phyloP scores from a whole-genome alignment of 2,329 filamentous ascomycete genomes.

The Alternaria hordeiaustralica region DNA sequence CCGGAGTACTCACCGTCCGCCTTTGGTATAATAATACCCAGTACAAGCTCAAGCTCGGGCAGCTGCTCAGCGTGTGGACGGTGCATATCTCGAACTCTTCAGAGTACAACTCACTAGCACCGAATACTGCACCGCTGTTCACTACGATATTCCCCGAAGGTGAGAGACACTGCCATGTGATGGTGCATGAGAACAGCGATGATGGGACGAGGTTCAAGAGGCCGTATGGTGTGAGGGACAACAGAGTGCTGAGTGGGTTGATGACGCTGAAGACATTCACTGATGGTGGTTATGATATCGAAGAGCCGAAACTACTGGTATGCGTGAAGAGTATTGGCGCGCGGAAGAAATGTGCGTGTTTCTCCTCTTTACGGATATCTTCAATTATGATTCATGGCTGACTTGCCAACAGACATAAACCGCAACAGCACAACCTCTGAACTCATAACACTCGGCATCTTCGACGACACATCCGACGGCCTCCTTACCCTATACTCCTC shows the following conservation, averaged over 20 bases:
- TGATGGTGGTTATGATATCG: constrained; percentile 61
- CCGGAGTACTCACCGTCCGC: constrained; percentile 62
- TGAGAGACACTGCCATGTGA: constrained; percentile 61
- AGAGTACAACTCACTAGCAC: constrained; percentile 50
- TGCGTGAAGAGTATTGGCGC: constrained; percentile 65
- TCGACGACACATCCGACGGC: constrained; percentile 64
- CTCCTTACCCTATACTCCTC: constrained; percentile 63
- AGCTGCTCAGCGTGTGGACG: constrained; percentile 64
- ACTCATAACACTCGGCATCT: constrained; percentile 59
- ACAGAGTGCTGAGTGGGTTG: constrained; percentile 52
- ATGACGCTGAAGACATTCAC: constrained; percentile 65
- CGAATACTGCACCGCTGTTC: constrained; percentile 56
- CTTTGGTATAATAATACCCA: constrained; percentile 57
- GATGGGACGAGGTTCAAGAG: constrained; percentile 53
- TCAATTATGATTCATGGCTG: not conserved
- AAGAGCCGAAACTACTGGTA: constrained; percentile 60
- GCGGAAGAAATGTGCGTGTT: constrained; percentile 54
- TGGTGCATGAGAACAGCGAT: constrained; percentile 59
- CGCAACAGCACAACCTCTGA: constrained; percentile 56
- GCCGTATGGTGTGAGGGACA: constrained; percentile 53
- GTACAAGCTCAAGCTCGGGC: constrained; percentile 59
- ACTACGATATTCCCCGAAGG: constrained; percentile 66
- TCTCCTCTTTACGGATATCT: not conserved
- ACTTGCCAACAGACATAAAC: constrained; percentile 49
- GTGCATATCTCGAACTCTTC: constrained; percentile 59